These are phyloP conservation scores for Hypholoma fasciculare DNA, from an alignment of 768 basidiomycete species.

Conservation along the genomic window DNA sequence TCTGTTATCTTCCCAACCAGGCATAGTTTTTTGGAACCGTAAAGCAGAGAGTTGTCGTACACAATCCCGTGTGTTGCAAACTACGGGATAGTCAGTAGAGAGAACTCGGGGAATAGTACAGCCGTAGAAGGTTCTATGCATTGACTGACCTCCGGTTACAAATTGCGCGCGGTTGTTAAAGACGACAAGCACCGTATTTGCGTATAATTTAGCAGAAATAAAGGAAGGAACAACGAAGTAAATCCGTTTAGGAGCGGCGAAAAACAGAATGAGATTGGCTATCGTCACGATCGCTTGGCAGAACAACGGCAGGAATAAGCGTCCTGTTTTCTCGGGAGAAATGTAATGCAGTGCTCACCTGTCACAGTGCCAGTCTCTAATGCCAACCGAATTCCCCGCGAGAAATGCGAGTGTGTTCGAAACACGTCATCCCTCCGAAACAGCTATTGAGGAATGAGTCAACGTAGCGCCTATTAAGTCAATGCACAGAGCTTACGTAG, in stretches of 20 bases:
- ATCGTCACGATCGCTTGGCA: slow-evolving; percentile 14
- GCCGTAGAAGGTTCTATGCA: background rate
- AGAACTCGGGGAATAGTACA: background rate
- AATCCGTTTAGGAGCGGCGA: background rate
- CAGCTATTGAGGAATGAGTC: background rate
- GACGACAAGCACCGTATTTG: background rate
- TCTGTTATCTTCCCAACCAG: background rate
- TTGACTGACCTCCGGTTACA: background rate
- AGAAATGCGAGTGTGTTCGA: slow-evolving; percentile 9
- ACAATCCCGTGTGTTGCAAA: background rate
- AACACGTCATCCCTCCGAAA: slow-evolving; percentile 5
- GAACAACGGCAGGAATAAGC: background rate
- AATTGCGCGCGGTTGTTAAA: slow-evolving; percentile 3
- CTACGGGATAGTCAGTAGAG: background rate
- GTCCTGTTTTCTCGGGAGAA: background rate
- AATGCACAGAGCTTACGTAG: slow-evolving; percentile 11
- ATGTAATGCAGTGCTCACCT: background rate
- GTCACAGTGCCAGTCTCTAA: slow-evolving; percentile 20
- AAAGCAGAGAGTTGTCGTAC: background rate
- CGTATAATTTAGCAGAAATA: background rate
- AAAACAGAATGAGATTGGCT: slow-evolving; percentile 13
- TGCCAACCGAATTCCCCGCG: slow-evolving; percentile 11
- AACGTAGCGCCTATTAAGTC: background rate
- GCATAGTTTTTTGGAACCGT: background rate
- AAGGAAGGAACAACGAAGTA: slow-evolving; percentile 1